Conservation (phyloP, 805 yeast genomes). For the Saccharomycopsis olivae region DNA sequence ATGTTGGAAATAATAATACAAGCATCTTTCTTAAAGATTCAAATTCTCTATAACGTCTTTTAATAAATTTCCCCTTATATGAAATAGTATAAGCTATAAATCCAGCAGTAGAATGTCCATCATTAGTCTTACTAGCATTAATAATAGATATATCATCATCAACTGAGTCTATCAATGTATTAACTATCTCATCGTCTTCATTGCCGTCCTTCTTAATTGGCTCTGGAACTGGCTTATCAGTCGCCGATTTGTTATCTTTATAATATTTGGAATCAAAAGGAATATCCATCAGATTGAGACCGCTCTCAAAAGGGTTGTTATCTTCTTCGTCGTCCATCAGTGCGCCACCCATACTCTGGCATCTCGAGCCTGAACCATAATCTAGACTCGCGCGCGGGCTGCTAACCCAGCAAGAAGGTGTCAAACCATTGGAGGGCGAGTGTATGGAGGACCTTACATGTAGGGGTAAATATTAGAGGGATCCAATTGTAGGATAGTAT, state of each 20-base stretch:
- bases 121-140: slow-evolving; percentile 75
- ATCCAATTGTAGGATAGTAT: too few species aligned
- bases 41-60: slow-evolving; percentile 87
- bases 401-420: too few species aligned
- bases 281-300: slow-evolving; percentile 13
- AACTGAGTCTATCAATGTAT: not conserved
- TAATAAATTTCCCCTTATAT: slow-evolving; percentile 39
- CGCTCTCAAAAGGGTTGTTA: slow-evolving; percentile 17
- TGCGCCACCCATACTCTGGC: too few species aligned
- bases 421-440: too few species aligned
- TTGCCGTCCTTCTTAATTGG: not conserved
- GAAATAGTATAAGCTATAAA: slow-evolving; percentile 78
- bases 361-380: too few species aligned
- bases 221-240: not conserved
- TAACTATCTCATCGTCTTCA: too few species aligned
- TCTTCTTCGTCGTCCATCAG: slow-evolving; percentile 18
- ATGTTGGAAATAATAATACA: slow-evolving; percentile 64
- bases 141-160: slow-evolving; percentile 30
- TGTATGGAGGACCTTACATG: too few species aligned
- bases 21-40: slow-evolving; percentile 69
- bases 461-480: too few species aligned
- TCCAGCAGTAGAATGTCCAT: slow-evolving; percentile 49
- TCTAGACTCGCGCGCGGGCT: too few species aligned
- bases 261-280: slow-evolving; percentile 4
- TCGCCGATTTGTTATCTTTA: not conserved